Base-by-base conservation (phyloP, 2,329 filamentous ascomycete genomes). In the Leptographium procerum region DNA sequence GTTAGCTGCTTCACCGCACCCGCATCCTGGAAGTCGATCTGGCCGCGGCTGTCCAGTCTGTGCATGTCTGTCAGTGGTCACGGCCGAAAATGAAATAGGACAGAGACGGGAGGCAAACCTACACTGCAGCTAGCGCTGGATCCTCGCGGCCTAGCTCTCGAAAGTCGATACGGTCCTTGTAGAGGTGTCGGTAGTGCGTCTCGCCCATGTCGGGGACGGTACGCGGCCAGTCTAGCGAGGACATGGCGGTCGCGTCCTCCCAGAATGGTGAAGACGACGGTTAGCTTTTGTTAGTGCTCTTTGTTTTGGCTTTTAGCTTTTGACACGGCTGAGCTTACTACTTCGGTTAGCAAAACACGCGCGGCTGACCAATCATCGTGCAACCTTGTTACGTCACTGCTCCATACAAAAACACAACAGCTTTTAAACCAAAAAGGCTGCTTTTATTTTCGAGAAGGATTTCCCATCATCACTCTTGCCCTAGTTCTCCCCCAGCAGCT, bases 1-100 rank as follows among this genome's bases (percentile, higher is more conserved):
- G 91, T 95, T 54, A 97, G 76, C 64, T 85, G 91, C 82, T 87
- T 82, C 10, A 95, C 82, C 26, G 89, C 83, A 55, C 78, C 74
- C 5, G 91, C 87, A 66, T 96, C 81, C 56, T 83, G 85, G 66
- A 97, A 97, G 72, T 96, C 84, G 29, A 96, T 76, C 63, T 86
- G 82, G 10, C 73, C 69, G 19, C 70, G 64, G 8, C 57, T 63
- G 40, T 72, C 71, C 45, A 74, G 64, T 8, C 73, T 75, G 58
- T 0, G 34, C 10, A 73, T 75, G 57, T 0, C 29, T 6, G 24
- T 57, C 24, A 40, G 40, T 10, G 2, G n/a, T 28, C 1, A n/a
- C n/a, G n/a, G 22, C 10, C 14, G 34, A 13, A 24, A n/a, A n/a
- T n/a, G 16, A 13, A 58, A 13, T 9, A 28, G 8, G 3, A 9